Conservation (phyloP, 148 eudicot genomes). For the Vaccinium vitisidaea region DNA sequence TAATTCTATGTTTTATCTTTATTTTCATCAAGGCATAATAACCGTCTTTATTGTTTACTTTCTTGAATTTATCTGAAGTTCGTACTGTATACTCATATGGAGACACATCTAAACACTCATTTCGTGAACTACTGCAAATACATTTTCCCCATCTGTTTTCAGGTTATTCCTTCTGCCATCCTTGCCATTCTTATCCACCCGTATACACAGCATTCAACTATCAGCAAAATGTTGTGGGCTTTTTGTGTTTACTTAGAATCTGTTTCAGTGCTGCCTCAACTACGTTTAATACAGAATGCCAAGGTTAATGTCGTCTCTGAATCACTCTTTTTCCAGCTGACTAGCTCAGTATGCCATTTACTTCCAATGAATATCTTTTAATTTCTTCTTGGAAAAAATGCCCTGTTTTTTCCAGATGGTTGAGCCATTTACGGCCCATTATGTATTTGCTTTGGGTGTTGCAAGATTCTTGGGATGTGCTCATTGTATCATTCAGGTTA, state of each 20-base stretch:
- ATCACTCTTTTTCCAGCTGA: background rate
- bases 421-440: slow-evolving; percentile 82
- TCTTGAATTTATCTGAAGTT: background rate
- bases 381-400: background rate
- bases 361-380: background rate
- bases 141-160: slow-evolving; percentile 16
- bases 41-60: background rate
- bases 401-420: slow-evolving; percentile 47
- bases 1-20: background rate
- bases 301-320: slow-evolving; percentile 38
- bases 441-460: slow-evolving; percentile 83
- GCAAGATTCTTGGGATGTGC: slow-evolving; percentile 80
- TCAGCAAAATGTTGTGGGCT: slow-evolving; percentile 54
- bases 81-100: background rate
- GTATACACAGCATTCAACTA: slow-evolving; percentile 16
- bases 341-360: background rate
- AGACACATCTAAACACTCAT: background rate
- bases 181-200: slow-evolving; percentile 65
- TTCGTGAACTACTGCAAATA: background rate
- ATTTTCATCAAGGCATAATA: background rate
- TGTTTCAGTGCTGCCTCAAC: slow-evolving; percentile 81
- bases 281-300: slow-evolving; percentile 73
- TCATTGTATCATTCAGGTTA: slow-evolving; percentile 79
- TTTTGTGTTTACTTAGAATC: slow-evolving; percentile 65
- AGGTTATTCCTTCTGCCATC: slow-evolving; percentile 69